A percentile compares a stretch with the other conserved stretches of the same genome.
Conservation (phyloP, 2,329 filamentous ascomycete species). For the Fusarium avenaceum region DNA sequence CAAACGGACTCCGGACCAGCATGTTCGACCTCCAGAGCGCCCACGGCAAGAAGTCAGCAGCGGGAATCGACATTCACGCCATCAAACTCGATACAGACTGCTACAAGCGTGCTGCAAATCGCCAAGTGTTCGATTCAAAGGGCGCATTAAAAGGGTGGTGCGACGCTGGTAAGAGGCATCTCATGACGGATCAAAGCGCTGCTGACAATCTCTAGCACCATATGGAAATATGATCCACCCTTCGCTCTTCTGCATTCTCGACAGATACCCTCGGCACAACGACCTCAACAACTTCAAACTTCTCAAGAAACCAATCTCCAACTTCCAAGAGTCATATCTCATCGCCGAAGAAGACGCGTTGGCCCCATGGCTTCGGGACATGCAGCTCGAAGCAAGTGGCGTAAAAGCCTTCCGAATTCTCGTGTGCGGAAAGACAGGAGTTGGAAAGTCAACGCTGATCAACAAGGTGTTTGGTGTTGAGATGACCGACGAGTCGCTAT, state of each 20-base stretch:
- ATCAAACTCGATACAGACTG: slow-evolving; percentile 41
- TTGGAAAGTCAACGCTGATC: slow-evolving; percentile 48
- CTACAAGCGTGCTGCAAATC: slow-evolving; percentile 29
- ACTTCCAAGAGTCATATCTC: slow-evolving; percentile 40
- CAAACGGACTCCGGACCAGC: slow-evolving; percentile 39
- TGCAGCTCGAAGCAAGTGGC: slow-evolving; percentile 44
- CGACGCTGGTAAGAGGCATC: slow-evolving; percentile 12
- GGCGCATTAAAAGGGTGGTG: slow-evolving; percentile 40
- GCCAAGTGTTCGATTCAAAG: slow-evolving; percentile 32
- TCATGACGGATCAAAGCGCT: not conserved
- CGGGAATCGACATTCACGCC: slow-evolving; percentile 21
- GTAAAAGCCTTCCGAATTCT: slow-evolving; percentile 47
- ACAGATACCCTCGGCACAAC: slow-evolving; percentile 41
- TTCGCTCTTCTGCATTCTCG: slow-evolving; percentile 44
- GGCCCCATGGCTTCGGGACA: slow-evolving; percentile 43
- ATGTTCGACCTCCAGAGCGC: slow-evolving; percentile 47
- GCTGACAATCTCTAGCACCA: slow-evolving; percentile 14
- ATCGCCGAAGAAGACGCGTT: slow-evolving; percentile 18
- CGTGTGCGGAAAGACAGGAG: slow-evolving; percentile 46
- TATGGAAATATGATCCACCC: slow-evolving; percentile 44
- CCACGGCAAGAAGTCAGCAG: slow-evolving; percentile 21
- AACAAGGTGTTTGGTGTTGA: slow-evolving; percentile 49
- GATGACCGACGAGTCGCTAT: slow-evolving; percentile 43
- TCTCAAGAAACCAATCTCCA: slow-evolving; percentile 38
- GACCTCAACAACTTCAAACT: slow-evolving; percentile 38